A percentile compares a stretch with the other conserved stretches of the same genome.
phyloP scores from a whole-genome alignment of 371 early-diverging fungal species.

The Mucor irregularis region DNA sequence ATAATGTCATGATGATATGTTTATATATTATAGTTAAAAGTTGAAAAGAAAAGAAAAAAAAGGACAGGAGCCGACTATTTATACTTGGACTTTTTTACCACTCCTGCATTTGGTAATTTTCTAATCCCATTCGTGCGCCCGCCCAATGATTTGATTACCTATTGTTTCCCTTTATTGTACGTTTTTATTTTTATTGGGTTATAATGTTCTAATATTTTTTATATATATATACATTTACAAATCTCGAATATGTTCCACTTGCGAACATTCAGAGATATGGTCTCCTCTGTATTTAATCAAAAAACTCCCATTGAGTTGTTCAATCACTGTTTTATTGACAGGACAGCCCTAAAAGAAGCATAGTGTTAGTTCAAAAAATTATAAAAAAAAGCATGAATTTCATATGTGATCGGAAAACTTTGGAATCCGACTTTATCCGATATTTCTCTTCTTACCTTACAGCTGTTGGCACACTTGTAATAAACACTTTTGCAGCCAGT shows the following conservation, averaged over 20 bases:
- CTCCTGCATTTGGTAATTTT: background rate
- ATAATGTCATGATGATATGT: background rate
- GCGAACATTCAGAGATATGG: slow-evolving; percentile 45
- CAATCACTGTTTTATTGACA: slow-evolving; percentile 56
- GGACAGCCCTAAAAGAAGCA: slow-evolving; percentile 26
- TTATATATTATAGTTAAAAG: background rate
- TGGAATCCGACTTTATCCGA: slow-evolving; percentile 25
- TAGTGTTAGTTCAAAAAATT: background rate
- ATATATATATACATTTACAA: no score
- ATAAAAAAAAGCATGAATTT: slow-evolving; percentile 15
- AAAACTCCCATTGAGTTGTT: slow-evolving; percentile 45
- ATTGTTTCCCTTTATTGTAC: slow-evolving; percentile 1
- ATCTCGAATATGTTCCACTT: slow-evolving; percentile 29
- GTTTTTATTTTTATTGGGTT: background rate
- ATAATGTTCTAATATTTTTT: background rate
- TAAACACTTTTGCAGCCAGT: slow-evolving; percentile 26
- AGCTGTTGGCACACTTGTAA: slow-evolving; percentile 28
- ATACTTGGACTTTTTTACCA: background rate
- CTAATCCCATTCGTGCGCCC: no score
- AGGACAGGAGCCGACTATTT: background rate
- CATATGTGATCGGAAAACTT: slow-evolving; percentile 10
- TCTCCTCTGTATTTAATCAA: slow-evolving; percentile 56
- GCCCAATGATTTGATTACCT: no score
- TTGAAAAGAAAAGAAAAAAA: background rate
- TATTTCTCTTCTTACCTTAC: slow-evolving; percentile 26